Conservation (phyloP, 257 asterid species). For the Nicotiana noctiflora region DNA sequence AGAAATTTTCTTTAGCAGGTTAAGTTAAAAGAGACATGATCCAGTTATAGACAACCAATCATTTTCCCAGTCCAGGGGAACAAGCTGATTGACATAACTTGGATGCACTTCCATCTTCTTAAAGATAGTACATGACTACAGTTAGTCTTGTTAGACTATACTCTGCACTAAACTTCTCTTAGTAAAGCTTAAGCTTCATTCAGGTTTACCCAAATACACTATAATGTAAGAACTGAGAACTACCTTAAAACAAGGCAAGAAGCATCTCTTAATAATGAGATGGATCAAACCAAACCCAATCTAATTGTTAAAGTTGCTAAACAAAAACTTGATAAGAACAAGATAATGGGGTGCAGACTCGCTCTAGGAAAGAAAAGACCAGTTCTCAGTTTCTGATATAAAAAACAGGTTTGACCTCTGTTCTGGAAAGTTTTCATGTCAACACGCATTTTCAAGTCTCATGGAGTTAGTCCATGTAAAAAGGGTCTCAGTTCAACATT, state of each 20-base stretch:
- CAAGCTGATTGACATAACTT: neutral
- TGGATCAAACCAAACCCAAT: neutral
- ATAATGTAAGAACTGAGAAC: neutral
- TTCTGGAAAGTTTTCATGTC: neutral
- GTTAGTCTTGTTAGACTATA: neutral
- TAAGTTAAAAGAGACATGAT: neutral
- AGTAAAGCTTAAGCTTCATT: conserved; percentile 1
- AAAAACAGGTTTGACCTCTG: neutral
- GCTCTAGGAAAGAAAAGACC: neutral
- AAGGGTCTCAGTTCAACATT: neutral
- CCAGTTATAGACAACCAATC: neutral
- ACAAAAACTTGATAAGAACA: neutral
- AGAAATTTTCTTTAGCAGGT: neutral
- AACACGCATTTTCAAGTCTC: neutral
- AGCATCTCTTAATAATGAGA: neutral
- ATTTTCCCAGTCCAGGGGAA: neutral
- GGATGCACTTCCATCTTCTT: neutral
- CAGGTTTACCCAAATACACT: neutral
- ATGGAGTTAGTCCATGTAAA: neutral
- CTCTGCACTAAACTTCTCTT: neutral
- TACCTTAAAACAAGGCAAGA: neutral
- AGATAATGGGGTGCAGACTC: neutral
- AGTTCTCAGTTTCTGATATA: neutral
- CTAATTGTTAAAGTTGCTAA: neutral
- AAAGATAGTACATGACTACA: neutral